Conservation (phyloP, 2,329 filamentous ascomycete genomes). For the Pseudocercospora vitis region DNA sequence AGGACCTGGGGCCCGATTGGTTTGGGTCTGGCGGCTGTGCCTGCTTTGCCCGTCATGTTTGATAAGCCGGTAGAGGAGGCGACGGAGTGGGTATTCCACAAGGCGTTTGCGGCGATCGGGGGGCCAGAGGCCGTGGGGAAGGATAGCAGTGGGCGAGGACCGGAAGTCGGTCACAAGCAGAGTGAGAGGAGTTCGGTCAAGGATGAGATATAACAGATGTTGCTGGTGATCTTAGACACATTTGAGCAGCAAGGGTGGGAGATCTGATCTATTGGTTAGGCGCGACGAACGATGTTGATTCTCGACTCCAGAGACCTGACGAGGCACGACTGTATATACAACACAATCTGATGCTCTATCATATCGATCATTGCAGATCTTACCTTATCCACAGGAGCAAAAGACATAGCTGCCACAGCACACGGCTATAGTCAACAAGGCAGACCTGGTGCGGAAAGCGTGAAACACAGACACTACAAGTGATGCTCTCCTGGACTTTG, state of each 20-base stretch:
- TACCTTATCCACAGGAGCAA: not conserved
- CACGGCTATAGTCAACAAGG: too few relatives aligned
- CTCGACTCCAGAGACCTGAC: constrained; percentile 4
- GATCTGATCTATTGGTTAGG: not conserved
- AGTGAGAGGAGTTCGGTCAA: constrained; percentile 25
- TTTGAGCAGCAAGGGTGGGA: not conserved
- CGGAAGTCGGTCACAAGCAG: constrained; percentile 16
- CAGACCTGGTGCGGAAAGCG: too few relatives aligned
- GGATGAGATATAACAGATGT: not conserved
- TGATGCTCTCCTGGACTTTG: too few relatives aligned
- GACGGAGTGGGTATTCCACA: constrained; percentile 87
- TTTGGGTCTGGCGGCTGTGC: constrained; percentile 65
- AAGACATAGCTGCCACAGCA: too few relatives aligned
- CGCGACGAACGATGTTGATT: constrained; percentile 7
- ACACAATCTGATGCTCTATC: not conserved
- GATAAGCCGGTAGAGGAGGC: constrained; percentile 90
- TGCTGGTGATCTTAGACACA: not conserved
- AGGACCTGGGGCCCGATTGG: constrained; percentile 91
- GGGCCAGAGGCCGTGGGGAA: constrained; percentile 59
- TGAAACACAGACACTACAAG: too few relatives aligned
- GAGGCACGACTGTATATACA: not conserved
- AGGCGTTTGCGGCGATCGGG: constrained; percentile 71
- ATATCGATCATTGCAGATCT: not conserved
- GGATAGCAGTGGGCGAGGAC: constrained; percentile 41
- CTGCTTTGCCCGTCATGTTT: constrained; percentile 79